Evolutionary conservation across 306 rosid species (phyloP).

Genomic region (Luffa acutangula): DNA sequence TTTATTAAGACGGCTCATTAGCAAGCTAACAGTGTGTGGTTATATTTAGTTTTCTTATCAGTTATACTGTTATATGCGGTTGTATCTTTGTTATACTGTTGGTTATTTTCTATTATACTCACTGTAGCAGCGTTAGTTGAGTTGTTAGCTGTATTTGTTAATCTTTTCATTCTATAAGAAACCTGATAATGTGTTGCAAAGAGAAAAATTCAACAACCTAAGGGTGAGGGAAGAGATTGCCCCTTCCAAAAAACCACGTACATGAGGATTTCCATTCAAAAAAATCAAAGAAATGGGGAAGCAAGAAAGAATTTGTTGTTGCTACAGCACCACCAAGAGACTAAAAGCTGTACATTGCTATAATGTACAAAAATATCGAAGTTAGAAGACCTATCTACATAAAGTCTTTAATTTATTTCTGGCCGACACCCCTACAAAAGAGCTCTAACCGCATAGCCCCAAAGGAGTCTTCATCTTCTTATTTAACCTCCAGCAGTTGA

Average conservation of each 20-base stretch:
- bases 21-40: neutral
- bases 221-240: neutral
- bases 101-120: neutral
- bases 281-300: neutral
- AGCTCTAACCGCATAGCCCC: too few species aligned
- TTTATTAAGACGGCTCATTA: neutral
- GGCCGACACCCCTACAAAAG: neutral
- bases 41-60: neutral
- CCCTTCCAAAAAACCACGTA: neutral
- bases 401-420: too few species aligned
- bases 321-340: neutral
- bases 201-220: neutral
- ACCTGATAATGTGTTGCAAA: neutral
- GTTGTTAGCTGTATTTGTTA: neutral
- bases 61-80: neutral
- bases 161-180: neutral
- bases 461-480: too few species aligned
- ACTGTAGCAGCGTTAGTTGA: neutral
- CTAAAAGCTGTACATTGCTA: neutral
- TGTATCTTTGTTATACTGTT: neutral
- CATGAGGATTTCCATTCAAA: neutral
- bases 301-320: neutral
- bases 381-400: too few species aligned
- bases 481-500: too few species aligned
- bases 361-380: too few species aligned